phyloP scores from a whole-genome alignment of 495 filamentous ascomycete genomes.

The Talaromyces nanjingensis region DNA sequence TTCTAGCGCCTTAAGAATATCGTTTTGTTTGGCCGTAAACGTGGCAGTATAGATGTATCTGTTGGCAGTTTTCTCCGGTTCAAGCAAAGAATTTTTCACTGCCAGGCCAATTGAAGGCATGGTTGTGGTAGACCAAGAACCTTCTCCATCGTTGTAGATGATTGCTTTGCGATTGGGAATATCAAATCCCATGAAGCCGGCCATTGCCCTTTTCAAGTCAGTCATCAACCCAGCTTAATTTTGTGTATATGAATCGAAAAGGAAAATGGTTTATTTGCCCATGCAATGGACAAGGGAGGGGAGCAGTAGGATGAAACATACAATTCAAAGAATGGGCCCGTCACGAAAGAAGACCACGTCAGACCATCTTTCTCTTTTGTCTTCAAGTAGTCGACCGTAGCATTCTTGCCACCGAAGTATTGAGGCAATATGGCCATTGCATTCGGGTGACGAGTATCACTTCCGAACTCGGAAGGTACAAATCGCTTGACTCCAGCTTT shows the following conservation, averaged over 20 bases:
- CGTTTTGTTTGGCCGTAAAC: not conserved
- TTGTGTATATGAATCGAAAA: too few species aligned
- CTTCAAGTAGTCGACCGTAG: not conserved
- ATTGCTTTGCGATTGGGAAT: not conserved
- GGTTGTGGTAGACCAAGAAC: not conserved
- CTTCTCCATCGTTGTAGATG: not conserved
- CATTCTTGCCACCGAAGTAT: constrained; percentile 32
- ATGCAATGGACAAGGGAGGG: too few species aligned
- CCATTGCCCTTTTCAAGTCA: not conserved
- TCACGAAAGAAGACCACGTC: not conserved
- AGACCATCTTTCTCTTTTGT: not conserved
- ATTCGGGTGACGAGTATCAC: constrained; percentile 23
- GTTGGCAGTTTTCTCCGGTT: not conserved
- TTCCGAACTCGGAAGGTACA: constrained; percentile 45
- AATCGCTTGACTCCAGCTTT: constrained; percentile 46
- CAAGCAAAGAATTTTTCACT: not conserved
- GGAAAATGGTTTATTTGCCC: too few species aligned
- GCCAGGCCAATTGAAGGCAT: not conserved
- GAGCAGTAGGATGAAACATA: not conserved
- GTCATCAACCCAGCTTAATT: not conserved
- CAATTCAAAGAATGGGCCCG: not conserved
- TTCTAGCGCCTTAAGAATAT: not conserved
- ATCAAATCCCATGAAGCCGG: not conserved
- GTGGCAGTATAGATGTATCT: not conserved
- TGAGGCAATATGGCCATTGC: constrained; percentile 34